Conservation (phyloP, 495 filamentous ascomycete genomes). For the Hypomontagnella monticulosa region DNA sequence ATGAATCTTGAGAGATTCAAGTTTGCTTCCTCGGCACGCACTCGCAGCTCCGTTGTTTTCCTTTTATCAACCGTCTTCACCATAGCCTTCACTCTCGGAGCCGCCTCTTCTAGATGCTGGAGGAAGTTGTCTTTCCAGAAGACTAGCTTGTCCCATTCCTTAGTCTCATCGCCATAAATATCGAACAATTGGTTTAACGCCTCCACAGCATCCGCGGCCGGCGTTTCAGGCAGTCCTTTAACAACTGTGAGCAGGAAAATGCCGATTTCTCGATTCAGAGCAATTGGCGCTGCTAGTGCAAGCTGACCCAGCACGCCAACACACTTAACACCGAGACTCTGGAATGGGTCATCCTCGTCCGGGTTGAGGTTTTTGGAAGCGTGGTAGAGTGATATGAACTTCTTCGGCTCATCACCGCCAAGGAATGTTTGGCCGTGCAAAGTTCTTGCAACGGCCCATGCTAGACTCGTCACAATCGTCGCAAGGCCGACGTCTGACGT, state of each 20-base stretch:
- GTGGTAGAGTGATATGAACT: constrained; percentile 69
- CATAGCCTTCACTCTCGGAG: constrained; percentile 60
- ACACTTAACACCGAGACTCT: constrained; percentile 65
- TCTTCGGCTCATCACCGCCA: constrained; percentile 58
- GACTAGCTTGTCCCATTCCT: constrained; percentile 63
- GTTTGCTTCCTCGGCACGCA: constrained; percentile 64
- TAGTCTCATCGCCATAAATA: constrained; percentile 67
- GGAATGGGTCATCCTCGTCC: constrained; percentile 56
- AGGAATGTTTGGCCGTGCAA: constrained; percentile 59
- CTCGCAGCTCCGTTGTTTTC: constrained; percentile 59
- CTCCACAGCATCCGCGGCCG: constrained; percentile 63
- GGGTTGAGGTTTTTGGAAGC: constrained; percentile 53
- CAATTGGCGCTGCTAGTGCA: constrained; percentile 56
- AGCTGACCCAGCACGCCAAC: constrained; percentile 69
- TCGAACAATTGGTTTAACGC: constrained; percentile 69
- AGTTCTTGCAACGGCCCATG: constrained; percentile 67
- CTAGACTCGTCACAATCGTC: constrained; percentile 64
- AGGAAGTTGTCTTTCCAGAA: constrained; percentile 70
- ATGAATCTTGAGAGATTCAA: constrained; percentile 68
- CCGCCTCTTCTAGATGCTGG: constrained; percentile 61
- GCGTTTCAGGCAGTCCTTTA: constrained; percentile 52
- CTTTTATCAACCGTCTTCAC: constrained; percentile 67
- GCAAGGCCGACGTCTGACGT: constrained; percentile 68
- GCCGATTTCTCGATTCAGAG: constrained; percentile 65
- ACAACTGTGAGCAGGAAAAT: constrained; percentile 66